Evolutionary conservation across 306 rosid species (phyloP).

Genomic region (Inga leiocalycina): DNA sequence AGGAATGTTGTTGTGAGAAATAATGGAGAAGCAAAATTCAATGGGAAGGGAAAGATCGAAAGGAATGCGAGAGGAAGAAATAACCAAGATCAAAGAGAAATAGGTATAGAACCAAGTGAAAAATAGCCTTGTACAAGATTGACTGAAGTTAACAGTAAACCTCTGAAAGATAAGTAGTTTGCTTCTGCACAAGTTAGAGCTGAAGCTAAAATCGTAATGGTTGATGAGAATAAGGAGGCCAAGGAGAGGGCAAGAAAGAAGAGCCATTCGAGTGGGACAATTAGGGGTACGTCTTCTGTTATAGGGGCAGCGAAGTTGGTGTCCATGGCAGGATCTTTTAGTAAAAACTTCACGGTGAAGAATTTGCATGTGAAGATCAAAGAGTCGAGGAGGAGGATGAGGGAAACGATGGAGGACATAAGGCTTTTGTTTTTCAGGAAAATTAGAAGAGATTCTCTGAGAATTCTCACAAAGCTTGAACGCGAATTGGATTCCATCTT

Average conservation of each 20-base stretch:
- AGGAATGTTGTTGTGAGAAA: background rate
- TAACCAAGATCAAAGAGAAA: background rate
- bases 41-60: background rate
- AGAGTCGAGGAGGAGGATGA: conserved; percentile 17
- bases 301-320: background rate
- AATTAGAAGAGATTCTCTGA: conserved; percentile 20
- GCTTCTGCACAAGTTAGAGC: background rate
- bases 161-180: background rate
- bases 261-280: background rate
- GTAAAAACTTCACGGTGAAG: background rate
- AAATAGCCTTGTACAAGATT: background rate
- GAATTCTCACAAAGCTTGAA: conserved; percentile 5
- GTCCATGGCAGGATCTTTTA: background rate
- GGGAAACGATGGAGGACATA: conserved; percentile 9
- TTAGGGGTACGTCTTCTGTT: background rate
- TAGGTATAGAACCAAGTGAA: conserved; percentile 1
- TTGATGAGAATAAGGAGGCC: conserved; percentile 1
- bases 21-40: background rate
- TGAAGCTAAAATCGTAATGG: conserved; percentile 13
- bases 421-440: conserved; percentile 26
- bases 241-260: conserved; percentile 17
- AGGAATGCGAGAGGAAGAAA: background rate
- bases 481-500: conserved; percentile 13
- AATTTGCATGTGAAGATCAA: conserved; percentile 8
- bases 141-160: background rate